phyloP scores from a whole-genome alignment of 2,329 filamentous ascomycete species.

The Colletotrichum salicis region DNA sequence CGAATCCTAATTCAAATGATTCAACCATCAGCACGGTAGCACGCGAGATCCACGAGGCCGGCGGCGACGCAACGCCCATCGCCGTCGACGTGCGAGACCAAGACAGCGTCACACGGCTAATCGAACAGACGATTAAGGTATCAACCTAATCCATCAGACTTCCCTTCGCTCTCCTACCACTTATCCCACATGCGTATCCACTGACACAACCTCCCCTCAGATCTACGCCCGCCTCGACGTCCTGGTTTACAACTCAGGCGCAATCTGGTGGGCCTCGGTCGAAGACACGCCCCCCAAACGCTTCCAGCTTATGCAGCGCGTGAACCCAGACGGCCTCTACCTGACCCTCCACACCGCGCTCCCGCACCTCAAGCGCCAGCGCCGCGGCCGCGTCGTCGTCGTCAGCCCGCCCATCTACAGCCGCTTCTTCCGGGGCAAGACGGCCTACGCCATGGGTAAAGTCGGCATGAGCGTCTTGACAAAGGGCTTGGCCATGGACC shows the following conservation, averaged over 20 bases:
- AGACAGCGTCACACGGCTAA: constrained; percentile 68
- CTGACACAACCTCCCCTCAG: constrained; percentile 40
- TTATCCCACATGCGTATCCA: not conserved
- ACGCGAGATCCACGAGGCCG: constrained; percentile 75
- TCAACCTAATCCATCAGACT: not conserved
- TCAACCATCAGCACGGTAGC: constrained; percentile 86
- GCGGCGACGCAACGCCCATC: constrained; percentile 73
- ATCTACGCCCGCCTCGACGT: constrained; percentile 75
- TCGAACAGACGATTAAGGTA: constrained; percentile 65
- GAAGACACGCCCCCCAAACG: constrained; percentile 77
- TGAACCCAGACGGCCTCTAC: constrained; percentile 82
- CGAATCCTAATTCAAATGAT: constrained; percentile 77
- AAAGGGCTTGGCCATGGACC: constrained; percentile 86
- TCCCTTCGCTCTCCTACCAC: not conserved
- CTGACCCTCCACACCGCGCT: constrained; percentile 74
- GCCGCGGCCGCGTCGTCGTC: constrained; percentile 75
- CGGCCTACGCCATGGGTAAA: constrained; percentile 83
- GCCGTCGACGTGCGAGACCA: constrained; percentile 76
- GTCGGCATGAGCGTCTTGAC: constrained; percentile 85
- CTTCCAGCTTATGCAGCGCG: constrained; percentile 78
- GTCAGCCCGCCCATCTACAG: constrained; percentile 88
- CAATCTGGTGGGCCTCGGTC: constrained; percentile 85
- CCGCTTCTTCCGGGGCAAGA: constrained; percentile 86
- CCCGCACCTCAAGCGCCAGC: constrained; percentile 68
- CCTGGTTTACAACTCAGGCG: constrained; percentile 84